Evolutionary conservation across 202 grass and related monocot genomes (phyloP), one percentile per base, ranked within the genome.

Genomic region (Saccharum hybrid): DNA sequence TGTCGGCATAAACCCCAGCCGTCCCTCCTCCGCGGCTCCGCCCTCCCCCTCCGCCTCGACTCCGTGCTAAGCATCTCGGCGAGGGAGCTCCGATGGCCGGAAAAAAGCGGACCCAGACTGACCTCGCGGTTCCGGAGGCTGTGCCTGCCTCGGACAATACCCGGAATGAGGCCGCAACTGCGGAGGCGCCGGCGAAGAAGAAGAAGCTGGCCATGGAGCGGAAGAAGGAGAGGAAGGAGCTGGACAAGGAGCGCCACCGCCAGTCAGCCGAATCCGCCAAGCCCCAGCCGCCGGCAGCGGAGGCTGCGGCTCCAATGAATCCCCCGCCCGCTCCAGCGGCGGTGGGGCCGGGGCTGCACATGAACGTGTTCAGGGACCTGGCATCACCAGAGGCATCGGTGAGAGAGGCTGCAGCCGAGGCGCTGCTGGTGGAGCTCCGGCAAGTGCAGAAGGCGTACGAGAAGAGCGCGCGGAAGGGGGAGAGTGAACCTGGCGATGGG

Each of bases 351-450:
- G 91, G 85, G 60, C 78, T 98, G 46, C 96, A 90, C 54, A 80
- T 98, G 85, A 88, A 92, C 49, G 71, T 98, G 46, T 98, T 98
- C 78, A 87, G 89, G 77, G 81, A 90, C 61, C 90, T 98, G 62
- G 88, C 89, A 1, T 93, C 93, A 5, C 77, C 78, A 8, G 91
- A 94, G 81, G 63, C 89, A 4, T 89, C 83, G 6, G 80, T 87
- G 12, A 90, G 96, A 74, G 91, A 89, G 78, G 83, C 84, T 40
- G 90, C 96, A 2, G 91, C 87, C 0, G 78, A 88, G 76, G 60
- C 75, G 28, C 87, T 98, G 37, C 87, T 94, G 12, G 81, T 30
- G 30, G 93, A 98, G 66, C 86, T 98, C 56, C 57, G 61, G 10
- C 81, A 86, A 5, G 81, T 98, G 69, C 96, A 98, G 88, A 94